Base-by-base conservation (phyloP, 192 early-diverging fungal genomes). In the Cladochytrium replicatum region DNA sequence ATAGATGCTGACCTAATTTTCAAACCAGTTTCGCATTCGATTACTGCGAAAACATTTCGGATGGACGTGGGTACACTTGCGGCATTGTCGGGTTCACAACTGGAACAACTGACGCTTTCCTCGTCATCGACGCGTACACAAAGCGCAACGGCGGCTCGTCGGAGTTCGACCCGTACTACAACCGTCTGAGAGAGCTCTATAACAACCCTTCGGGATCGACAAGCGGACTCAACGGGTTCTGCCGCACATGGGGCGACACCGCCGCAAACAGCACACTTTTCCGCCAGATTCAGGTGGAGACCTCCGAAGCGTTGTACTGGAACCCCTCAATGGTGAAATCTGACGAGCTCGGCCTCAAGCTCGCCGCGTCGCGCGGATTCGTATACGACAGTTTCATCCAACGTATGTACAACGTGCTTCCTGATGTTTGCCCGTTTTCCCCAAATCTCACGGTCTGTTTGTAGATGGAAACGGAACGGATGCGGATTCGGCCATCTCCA, bases 1-100 rank as follows among this genome's bases (percentile, higher is more conserved):
- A n/a, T n/a, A n/a, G n/a, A n/a, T n/a, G n/a, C n/a, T n/a, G n/a
- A n/a, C n/a, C n/a, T n/a, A n/a, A n/a, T n/a, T n/a, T n/a, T 9
- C 48, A 45, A 21, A 58, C 40, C 1, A 7, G 54, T 32, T 67
- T 72, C 41, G 27, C 61, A 24, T 75, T 66, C 41, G 63, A 60
- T 21, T 66, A 64, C 34, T 69, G 61, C 55, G 47, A 56, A 23
- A 37, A 68, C 28, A 59, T 71, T 25, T 6, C 46, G 0, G 58
- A 67, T 39, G 63, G 63, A n/a, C 50, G 68, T 11, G 74, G 65
- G 6, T 77, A 55, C 32, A 62, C 67, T 8, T 58, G 48, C 22
- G 74, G 74, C 15, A 68, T 77, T 45, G 68, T 67, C 3, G 68
- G 67, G 1, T 77, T 77, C 55, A 68, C 64, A 32, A 66, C 74